Percentiles rank a stretch among this genome's conserved stretches.
Evolutionary conservation across 2,329 filamentous ascomycete species (phyloP).

Genomic region (Verticillium isaacii): DNA sequence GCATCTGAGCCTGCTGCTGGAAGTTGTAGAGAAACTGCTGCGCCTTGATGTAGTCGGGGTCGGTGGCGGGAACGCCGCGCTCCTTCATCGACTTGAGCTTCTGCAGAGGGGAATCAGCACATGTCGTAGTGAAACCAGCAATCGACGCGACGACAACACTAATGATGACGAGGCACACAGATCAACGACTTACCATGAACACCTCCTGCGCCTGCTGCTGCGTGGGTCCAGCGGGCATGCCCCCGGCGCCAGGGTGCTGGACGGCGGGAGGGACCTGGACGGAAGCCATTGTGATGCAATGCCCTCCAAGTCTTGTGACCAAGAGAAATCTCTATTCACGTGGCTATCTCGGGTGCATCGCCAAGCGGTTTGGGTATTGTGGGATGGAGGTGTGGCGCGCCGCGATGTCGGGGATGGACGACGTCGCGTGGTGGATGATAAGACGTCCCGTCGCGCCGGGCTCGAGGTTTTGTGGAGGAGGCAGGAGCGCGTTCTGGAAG

Average conservation of each 20-base stretch:
- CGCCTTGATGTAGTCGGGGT: constrained; percentile 84
- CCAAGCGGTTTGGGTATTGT: constrained; percentile 7
- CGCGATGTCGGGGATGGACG: background rate
- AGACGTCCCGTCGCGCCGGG: constrained; percentile 2
- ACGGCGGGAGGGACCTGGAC: constrained; percentile 68
- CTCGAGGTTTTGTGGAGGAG: constrained; percentile 14
- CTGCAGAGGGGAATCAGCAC: constrained; percentile 38
- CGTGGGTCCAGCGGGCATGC: constrained; percentile 63
- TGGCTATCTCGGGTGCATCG: constrained; percentile 13
- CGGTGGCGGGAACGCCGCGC: constrained; percentile 70
- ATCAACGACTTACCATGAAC: constrained; percentile 48
- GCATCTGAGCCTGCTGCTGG: constrained; percentile 56
- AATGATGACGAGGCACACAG: background rate
- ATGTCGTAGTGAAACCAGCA: background rate
- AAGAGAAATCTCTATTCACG: constrained; percentile 11
- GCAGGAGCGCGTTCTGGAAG: constrained; percentile 1
- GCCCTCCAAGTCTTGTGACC: constrained; percentile 10
- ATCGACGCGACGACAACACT: background rate
- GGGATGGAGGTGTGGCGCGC: constrained; percentile 7
- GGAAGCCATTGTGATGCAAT: constrained; percentile 60
- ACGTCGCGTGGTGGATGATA: constrained; percentile 15
- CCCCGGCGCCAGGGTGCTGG: constrained; percentile 55
- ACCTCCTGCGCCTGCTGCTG: constrained; percentile 75
- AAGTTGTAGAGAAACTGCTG: constrained; percentile 71
- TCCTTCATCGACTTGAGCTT: constrained; percentile 88